A percentile compares a stretch with the other conserved stretches of the same genome.
Evolutionary conservation across 1,284 basidiomycete species (phyloP).

Genomic region (Fistulina hepatica): DNA sequence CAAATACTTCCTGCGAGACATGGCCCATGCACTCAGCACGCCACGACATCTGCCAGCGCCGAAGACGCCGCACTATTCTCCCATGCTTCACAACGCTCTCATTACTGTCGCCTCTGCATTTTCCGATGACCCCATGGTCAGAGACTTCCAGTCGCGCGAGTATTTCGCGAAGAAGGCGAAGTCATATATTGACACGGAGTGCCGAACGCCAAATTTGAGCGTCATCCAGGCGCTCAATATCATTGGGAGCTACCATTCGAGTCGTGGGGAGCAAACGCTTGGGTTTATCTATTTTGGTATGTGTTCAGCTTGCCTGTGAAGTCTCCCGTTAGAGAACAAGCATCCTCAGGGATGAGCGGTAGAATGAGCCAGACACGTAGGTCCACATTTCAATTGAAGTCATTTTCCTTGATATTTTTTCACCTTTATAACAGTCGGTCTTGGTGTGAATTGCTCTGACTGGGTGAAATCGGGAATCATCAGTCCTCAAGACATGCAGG

Average conservation of each 20-base stretch:
- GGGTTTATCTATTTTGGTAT: conserved; percentile 50
- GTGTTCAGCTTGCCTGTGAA: conserved; percentile 12
- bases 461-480: conserved; percentile 44
- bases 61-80: conserved; percentile 52
- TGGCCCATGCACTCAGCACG: conserved; percentile 38
- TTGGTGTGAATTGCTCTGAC: conserved; percentile 44
- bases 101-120: conserved; percentile 49
- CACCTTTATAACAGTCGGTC: conserved; percentile 42
- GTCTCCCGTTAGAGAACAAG: background rate
- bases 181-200: conserved; percentile 44
- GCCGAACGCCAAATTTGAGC: conserved; percentile 44
- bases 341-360: conserved; percentile 36
- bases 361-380: conserved; percentile 33
- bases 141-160: conserved; percentile 33
- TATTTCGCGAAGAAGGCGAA: conserved; percentile 45
- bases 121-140: conserved; percentile 42
- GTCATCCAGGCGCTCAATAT: conserved; percentile 47
- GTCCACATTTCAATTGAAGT: conserved; percentile 11
- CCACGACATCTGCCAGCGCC: conserved; percentile 34
- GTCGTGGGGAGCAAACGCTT: conserved; percentile 42
- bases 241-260: conserved; percentile 48
- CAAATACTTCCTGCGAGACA: conserved; percentile 47
- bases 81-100: conserved; percentile 60
- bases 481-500: conserved; percentile 37
- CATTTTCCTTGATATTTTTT: background rate